These are phyloP conservation scores for Globisporangium okanoganense DNA, from an alignment of 352 stramenopile genomes.

Conservation along the genomic window DNA sequence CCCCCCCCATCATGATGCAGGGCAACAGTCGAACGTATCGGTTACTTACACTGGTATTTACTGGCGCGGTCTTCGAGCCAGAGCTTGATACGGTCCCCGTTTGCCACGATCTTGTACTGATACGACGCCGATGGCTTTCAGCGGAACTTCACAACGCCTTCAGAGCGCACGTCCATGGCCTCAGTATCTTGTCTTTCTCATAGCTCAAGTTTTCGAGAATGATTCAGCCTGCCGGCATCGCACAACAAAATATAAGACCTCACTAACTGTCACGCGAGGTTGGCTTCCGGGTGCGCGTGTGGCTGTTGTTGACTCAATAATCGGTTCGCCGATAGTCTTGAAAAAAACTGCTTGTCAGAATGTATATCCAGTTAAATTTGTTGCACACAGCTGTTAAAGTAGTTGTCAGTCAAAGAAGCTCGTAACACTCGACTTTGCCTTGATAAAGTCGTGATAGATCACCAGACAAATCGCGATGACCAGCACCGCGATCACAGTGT, in stretches of 20 bases:
- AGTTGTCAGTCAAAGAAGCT: constrained; percentile 1
- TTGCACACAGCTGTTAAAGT: not conserved
- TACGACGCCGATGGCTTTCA: not conserved
- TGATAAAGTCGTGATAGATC: constrained; percentile 79
- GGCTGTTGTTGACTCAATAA: not conserved
- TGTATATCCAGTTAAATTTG: not conserved
- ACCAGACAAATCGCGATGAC: constrained; percentile 66
- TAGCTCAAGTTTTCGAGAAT: not conserved
- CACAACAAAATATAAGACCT: not conserved
- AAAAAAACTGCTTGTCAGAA: not conserved
- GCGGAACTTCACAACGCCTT: not conserved
- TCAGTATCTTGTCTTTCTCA: not conserved
- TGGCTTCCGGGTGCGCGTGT: not conserved
- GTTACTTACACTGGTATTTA: not conserved
- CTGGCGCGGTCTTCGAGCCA: not conserved
- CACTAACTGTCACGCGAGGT: not conserved
- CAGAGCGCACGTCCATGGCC: not conserved
- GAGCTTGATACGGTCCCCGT: not conserved
- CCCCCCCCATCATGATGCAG: not conserved
- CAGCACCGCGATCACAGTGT: constrained; percentile 70
- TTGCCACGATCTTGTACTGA: not conserved
- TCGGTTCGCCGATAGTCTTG: not conserved
- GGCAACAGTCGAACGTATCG: not conserved
- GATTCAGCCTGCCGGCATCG: not conserved
- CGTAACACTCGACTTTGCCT: constrained; percentile 12